A percentile compares a stretch with the other conserved stretches of the same genome.
phyloP scores from a whole-genome alignment of 2,329 filamentous ascomycete species.

The Fusarium dimerum region DNA sequence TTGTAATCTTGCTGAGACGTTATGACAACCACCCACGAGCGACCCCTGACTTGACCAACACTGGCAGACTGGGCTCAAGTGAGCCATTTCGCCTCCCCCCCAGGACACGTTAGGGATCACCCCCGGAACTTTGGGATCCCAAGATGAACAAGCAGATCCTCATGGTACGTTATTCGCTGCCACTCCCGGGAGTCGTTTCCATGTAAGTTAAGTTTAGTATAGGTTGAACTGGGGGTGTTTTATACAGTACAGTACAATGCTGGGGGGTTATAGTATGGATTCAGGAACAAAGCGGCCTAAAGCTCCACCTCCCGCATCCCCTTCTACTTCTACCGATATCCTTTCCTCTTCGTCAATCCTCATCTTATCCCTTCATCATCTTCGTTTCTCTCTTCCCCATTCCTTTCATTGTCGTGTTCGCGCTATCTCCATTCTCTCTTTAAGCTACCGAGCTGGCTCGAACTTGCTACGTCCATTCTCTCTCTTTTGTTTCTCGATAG shows the following conservation, averaged over 20 bases:
- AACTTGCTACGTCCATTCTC: conserved; percentile 15
- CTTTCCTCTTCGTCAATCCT: conserved; percentile 1
- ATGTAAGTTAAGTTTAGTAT: too few relatives aligned
- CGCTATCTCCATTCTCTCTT: conserved; percentile 16
- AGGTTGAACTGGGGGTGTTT: too few relatives aligned
- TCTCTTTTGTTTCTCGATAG: conserved; percentile 4
- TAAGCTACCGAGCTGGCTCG: conserved; percentile 24
- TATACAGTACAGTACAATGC: too few relatives aligned
- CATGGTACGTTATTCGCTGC: conserved; percentile 5
- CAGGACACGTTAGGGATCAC: conserved; percentile 6
- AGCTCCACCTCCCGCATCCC: conserved; percentile 9
- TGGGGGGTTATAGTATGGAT: too few relatives aligned
- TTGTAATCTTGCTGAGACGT: conserved; percentile 32
- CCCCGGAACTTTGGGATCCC: conserved; percentile 5
- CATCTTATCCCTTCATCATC: conserved; percentile 18
- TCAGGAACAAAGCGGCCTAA: too few relatives aligned
- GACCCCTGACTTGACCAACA: conserved; percentile 13
- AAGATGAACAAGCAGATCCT: background rate
- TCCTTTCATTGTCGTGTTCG: conserved; percentile 20
- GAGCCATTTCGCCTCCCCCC: background rate
- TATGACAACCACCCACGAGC: conserved; percentile 8
- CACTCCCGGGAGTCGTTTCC: conserved; percentile 11
- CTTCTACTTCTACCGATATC: background rate
- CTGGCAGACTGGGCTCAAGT: background rate
- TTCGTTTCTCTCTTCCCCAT: conserved; percentile 21